phyloP scores from a whole-genome alignment of 2,329 filamentous ascomycete genomes.

The Chalaropsis ovoidea region DNA sequence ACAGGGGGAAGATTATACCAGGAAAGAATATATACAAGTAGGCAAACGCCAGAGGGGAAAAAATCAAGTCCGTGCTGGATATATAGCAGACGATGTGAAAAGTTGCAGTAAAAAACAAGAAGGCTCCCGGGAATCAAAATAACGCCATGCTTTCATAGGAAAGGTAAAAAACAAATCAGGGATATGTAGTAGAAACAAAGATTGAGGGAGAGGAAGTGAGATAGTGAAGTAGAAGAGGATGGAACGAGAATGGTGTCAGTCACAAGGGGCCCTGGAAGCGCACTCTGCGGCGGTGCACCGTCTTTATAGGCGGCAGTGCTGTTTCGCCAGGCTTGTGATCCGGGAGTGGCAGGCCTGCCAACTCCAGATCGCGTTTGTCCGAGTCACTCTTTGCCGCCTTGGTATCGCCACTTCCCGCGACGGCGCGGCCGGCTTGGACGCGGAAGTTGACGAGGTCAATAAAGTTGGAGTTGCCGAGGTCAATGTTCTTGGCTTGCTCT shows the following conservation, averaged over 20 bases:
- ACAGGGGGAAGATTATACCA: neutral
- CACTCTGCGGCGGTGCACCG: too few relatives aligned
- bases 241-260: neutral
- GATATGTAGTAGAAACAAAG: neutral
- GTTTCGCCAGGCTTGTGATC: too few relatives aligned
- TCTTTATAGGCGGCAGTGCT: too few relatives aligned
- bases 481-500: constrained; percentile 36
- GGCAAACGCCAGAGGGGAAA: too few relatives aligned
- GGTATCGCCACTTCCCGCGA: constrained; percentile 12
- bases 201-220: neutral
- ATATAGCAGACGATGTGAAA: neutral
- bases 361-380: neutral
- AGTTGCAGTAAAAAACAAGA: neutral
- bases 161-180: neutral
- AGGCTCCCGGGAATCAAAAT: neutral
- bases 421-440: constrained; percentile 21
- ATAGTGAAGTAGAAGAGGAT: neutral
- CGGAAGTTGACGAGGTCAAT: constrained; percentile 42
- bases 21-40: neutral
- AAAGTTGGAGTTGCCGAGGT: constrained; percentile 38
- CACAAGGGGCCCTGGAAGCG: too few relatives aligned
- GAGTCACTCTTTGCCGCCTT: constrained; percentile 1
- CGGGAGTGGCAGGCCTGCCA: too few relatives aligned
- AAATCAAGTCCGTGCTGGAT: neutral
- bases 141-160: neutral